Percentiles rank a stretch among this genome's conserved stretches.
Conservation (phyloP, 345 rosid genomes). For the Euphorbia tirucalli region DNA sequence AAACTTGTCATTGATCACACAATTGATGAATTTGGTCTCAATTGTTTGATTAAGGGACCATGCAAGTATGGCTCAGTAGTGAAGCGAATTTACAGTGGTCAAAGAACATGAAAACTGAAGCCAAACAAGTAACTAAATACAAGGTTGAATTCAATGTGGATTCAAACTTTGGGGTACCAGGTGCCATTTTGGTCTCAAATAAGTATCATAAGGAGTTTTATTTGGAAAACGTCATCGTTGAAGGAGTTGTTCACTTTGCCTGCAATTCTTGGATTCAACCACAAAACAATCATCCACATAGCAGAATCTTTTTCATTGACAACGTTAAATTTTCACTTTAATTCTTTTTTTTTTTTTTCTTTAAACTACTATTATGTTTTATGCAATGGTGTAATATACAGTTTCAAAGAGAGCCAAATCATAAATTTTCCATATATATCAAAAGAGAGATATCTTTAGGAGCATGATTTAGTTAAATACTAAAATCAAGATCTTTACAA, state of each 20-base stretch:
- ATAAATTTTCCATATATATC: too few relatives aligned
- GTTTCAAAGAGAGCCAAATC: too few relatives aligned
- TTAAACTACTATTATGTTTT: too few relatives aligned
- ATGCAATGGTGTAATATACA: too few relatives aligned
- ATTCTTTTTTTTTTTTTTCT: too few relatives aligned
- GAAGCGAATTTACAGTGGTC: slow-evolving; percentile 75
- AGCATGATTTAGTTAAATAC: too few relatives aligned
- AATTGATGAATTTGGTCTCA: neutral
- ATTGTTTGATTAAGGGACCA: neutral
- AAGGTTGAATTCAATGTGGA: slow-evolving; percentile 73
- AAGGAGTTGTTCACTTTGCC: slow-evolving; percentile 82
- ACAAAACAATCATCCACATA: slow-evolving; percentile 38
- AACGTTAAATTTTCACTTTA: slow-evolving; percentile 36
- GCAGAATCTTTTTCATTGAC: slow-evolving; percentile 72
- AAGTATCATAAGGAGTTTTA: slow-evolving; percentile 84
- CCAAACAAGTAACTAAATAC: slow-evolving; percentile 76
- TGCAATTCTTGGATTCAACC: slow-evolving; percentile 94
- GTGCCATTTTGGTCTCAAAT: slow-evolving; percentile 78
- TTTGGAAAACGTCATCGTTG: slow-evolving; percentile 71
- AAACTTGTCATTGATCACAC: too few relatives aligned
- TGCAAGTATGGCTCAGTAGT: slow-evolving; percentile 62
- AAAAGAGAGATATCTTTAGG: too few relatives aligned
- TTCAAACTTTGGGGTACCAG: slow-evolving; percentile 69
- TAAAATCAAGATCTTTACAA: too few relatives aligned
- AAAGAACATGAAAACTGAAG: too few relatives aligned